Percentiles rank a stretch among this genome's conserved stretches.
These are phyloP conservation scores for Escallonia rubra DNA, from an alignment of 129 eudicot species.

Conservation along the genomic window DNA sequence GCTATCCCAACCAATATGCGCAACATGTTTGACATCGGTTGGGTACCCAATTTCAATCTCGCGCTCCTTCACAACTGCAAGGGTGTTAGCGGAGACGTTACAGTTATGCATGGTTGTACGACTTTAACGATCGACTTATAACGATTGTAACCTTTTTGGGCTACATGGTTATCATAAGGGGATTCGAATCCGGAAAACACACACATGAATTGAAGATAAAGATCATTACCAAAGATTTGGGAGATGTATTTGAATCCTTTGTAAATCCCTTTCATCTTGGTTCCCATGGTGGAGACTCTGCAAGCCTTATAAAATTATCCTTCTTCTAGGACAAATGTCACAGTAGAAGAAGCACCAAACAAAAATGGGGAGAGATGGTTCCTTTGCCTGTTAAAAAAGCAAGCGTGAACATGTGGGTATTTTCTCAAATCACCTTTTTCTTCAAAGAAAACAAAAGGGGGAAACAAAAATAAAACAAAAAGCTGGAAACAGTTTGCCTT, in stretches of 20 bases:
- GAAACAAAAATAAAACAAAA: slow-evolving; percentile 2
- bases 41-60: slow-evolving; percentile 89
- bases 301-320: slow-evolving; percentile 16
- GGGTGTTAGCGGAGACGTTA: not conserved
- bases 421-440: not conserved
- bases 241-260: slow-evolving; percentile 74
- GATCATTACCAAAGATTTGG: slow-evolving; percentile 66
- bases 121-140: too few species aligned
- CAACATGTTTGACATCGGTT: slow-evolving; percentile 95
- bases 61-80: slow-evolving; percentile 65
- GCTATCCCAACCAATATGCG: slow-evolving; percentile 95
- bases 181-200: too few species aligned
- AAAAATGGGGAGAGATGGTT: slow-evolving; percentile 10
- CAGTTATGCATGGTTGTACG: not conserved
- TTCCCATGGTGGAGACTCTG: slow-evolving; percentile 42
- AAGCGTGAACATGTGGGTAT: not conserved
- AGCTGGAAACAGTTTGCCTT: slow-evolving; percentile 17
- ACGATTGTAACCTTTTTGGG: not conserved
- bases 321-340: slow-evolving; percentile 16
- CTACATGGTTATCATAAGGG: not conserved
- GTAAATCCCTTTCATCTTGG: slow-evolving; percentile 73
- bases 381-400: slow-evolving; percentile 37
- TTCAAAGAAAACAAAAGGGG: not conserved
- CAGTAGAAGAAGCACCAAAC: slow-evolving; percentile 12
- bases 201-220: not conserved